Conservation (phyloP, 2,329 filamentous ascomycete species). For the Dothideomycetes sp. region DNA sequence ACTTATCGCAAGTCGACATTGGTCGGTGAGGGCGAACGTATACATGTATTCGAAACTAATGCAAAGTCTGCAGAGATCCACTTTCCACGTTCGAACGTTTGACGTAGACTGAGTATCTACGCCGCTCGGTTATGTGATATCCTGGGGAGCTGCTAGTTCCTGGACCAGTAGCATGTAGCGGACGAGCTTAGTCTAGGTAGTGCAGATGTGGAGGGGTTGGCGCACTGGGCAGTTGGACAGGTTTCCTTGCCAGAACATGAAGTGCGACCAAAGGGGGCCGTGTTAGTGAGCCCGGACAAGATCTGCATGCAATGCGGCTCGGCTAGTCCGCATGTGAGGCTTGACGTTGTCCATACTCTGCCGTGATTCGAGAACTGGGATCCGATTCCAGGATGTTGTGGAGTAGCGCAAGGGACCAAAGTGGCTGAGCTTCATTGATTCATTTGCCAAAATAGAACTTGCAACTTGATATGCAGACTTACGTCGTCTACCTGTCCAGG, state of each 20-base stretch:
- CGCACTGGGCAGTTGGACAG: slow-evolving; percentile 3
- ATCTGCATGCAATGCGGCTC: slow-evolving; percentile 2
- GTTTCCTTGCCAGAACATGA: slow-evolving; percentile 1
- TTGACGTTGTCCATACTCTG: not conserved
- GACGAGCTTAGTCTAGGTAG: not conserved
- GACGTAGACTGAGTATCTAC: not conserved
- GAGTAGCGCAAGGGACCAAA: slow-evolving; percentile 5
- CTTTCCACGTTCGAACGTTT: not conserved
- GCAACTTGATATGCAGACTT: no score
- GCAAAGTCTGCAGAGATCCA: not conserved
- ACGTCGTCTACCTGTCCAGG: no score
- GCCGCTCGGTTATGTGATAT: not conserved
- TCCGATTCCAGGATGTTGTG: slow-evolving; percentile 4
- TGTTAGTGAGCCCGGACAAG: slow-evolving; percentile 2
- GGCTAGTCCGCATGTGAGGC: slow-evolving; percentile 2
- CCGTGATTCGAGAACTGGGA: slow-evolving; percentile 5
- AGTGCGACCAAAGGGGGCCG: slow-evolving; percentile 1
- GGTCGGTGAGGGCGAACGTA: not conserved
- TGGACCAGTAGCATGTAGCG: not conserved
- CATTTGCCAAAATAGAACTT: no score
- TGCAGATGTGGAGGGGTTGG: slow-evolving; percentile 3
- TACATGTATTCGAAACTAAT: not conserved
- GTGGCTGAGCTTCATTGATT: slow-evolving; percentile 8
- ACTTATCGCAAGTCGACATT: not conserved
- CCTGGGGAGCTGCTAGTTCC: not conserved